These are phyloP conservation scores for Coemansia nantahalensis DNA, from an alignment of 192 early-diverging fungal species.

Conservation along the genomic window DNA sequence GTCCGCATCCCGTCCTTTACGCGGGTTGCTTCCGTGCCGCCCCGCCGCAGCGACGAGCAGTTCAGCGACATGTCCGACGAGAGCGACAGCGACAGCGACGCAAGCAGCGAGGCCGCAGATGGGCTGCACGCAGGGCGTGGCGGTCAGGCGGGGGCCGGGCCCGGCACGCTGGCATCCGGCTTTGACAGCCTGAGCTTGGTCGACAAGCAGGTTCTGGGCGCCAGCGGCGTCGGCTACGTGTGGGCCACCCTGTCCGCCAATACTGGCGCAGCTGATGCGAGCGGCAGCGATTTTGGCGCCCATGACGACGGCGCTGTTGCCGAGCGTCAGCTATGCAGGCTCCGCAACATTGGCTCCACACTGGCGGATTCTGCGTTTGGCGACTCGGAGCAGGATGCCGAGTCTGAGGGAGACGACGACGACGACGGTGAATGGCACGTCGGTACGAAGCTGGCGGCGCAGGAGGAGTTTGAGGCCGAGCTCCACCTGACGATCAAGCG, in stretches of 20 bases:
- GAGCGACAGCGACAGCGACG: conserved; percentile 32
- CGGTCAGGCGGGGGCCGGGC: background rate
- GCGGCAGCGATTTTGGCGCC: conserved; percentile 53
- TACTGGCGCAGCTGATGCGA: conserved; percentile 21
- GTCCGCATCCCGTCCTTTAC: too few relatives aligned
- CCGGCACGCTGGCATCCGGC: conserved; percentile 10
- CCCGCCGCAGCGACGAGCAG: too few relatives aligned
- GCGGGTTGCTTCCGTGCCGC: too few relatives aligned
- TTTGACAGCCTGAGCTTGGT: conserved; percentile 17
- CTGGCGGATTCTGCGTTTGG: conserved; percentile 15
- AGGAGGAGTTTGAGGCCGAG: conserved; percentile 70
- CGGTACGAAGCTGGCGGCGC: conserved; percentile 22
- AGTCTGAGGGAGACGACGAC: conserved; percentile 6
- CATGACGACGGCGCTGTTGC: conserved; percentile 10
- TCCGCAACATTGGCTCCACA: conserved; percentile 31
- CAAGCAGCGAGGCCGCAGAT: conserved; percentile 22
- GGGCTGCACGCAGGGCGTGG: background rate
- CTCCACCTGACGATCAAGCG: conserved; percentile 74
- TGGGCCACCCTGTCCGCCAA: conserved; percentile 38
- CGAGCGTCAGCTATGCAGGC: conserved; percentile 7
- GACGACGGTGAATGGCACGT: conserved; percentile 49
- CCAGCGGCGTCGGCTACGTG: conserved; percentile 59
- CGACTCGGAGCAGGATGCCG: conserved; percentile 21
- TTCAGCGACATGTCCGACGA: background rate
- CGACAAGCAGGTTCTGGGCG: conserved; percentile 52